Conservation (phyloP, 2,329 filamentous ascomycete species). For the Lachnellula subtilissima region DNA sequence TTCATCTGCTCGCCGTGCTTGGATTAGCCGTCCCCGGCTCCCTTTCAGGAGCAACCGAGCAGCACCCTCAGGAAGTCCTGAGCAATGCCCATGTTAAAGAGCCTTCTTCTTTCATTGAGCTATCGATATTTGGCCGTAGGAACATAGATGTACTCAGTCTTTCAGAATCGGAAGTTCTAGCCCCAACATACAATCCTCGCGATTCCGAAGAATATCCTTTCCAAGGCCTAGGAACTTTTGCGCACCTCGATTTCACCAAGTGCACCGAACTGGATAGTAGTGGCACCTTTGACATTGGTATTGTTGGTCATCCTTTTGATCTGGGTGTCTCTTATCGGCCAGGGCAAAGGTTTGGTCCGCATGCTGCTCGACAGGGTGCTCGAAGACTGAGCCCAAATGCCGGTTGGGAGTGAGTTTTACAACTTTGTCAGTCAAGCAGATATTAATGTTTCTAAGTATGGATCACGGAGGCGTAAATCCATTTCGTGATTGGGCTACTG, state of each 20-base stretch:
- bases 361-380: constrained; percentile 26
- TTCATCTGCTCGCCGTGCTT: neutral
- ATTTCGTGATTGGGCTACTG: constrained; percentile 25
- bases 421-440: neutral
- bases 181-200: constrained; percentile 16
- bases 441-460: constrained; percentile 20
- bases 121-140: constrained; percentile 13
- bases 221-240: constrained; percentile 23
- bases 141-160: neutral
- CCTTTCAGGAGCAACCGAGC: neutral
- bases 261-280: constrained; percentile 22
- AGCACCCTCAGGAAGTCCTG: neutral
- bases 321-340: constrained; percentile 28
- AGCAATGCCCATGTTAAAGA: neutral
- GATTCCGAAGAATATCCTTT: constrained; percentile 11
- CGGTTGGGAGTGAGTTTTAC: constrained; percentile 25
- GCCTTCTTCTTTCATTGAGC: constrained; percentile 10
- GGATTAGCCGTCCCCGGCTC: neutral
- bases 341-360: constrained; percentile 29
- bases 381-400: constrained; percentile 20
- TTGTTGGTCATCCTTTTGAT: constrained; percentile 30
- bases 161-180: constrained; percentile 13
- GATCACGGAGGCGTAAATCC: constrained; percentile 27
- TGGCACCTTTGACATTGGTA: constrained; percentile 29
- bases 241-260: constrained; percentile 25